A percentile compares a stretch with the other conserved stretches of the same genome.
phyloP scores from a whole-genome alignment of 2,329 filamentous ascomycete species.

The Fusarium heterosporum region DNA sequence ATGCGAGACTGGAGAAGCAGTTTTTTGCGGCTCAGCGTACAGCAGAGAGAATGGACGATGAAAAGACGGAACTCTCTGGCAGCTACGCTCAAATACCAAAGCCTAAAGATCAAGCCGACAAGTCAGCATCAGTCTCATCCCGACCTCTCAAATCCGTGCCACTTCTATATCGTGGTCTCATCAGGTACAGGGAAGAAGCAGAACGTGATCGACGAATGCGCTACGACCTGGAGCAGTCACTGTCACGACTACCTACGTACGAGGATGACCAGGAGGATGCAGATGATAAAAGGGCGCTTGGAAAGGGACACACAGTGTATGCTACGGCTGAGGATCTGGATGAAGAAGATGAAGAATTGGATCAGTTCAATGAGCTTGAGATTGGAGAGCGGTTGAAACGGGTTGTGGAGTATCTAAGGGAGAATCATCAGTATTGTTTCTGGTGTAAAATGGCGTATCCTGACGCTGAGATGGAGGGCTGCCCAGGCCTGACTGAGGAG shows the following conservation, averaged over 20 bases:
- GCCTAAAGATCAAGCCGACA: constrained; percentile 40
- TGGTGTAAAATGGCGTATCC: constrained; percentile 93
- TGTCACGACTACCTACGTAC: constrained; percentile 73
- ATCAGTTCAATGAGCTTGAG: constrained; percentile 79
- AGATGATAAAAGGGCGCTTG: constrained; percentile 77
- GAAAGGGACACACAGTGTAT: constrained; percentile 66
- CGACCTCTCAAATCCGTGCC: constrained; percentile 75
- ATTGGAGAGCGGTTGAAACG: constrained; percentile 73
- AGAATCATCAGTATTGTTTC: constrained; percentile 86
- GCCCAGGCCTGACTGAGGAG: constrained; percentile 88
- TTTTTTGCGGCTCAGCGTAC: constrained; percentile 84
- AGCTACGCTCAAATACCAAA: constrained; percentile 31
- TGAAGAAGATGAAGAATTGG: constrained; percentile 82
- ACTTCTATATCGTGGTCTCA: constrained; percentile 81
- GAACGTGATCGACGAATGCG: constrained; percentile 75
- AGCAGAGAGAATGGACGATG: constrained; percentile 79
- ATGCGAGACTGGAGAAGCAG: constrained; percentile 74
- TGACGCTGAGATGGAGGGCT: constrained; percentile 81
- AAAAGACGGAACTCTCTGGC: constrained; percentile 48
- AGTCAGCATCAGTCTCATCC: constrained; percentile 54
- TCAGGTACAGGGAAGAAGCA: constrained; percentile 75
- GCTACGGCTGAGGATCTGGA: constrained; percentile 76
- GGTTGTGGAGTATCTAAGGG: constrained; percentile 76
- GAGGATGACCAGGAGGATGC: constrained; percentile 77
- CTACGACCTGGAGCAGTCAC: constrained; percentile 73